Percentiles rank a stretch among this genome's conserved stretches.
These are phyloP conservation scores for Hansenula lynferdii DNA, from an alignment of 1,139 yeast genomes.

Conservation along the genomic window DNA sequence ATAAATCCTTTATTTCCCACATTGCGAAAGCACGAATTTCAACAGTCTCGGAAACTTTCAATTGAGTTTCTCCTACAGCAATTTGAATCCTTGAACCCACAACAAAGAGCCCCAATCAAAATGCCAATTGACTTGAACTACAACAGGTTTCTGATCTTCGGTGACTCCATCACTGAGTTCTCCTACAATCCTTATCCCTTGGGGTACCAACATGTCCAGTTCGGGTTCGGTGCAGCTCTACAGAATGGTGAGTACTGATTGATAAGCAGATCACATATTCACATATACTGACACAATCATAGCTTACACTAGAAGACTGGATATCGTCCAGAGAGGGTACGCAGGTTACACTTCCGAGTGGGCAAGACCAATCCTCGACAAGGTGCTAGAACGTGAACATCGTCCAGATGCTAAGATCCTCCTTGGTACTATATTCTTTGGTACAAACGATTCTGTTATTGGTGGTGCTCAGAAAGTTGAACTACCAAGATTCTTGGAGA, in stretches of 20 bases:
- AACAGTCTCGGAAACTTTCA: no score
- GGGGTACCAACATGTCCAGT: constrained; percentile 25
- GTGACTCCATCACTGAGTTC: constrained; percentile 66
- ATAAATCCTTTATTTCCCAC: no score
- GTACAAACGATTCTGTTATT: constrained; percentile 66
- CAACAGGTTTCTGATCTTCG: constrained; percentile 54
- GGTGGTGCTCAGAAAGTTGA: constrained; percentile 51
- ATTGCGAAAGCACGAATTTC: no score
- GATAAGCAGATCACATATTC: neutral
- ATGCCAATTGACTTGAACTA: constrained; percentile 19
- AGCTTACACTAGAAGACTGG: constrained; percentile 45
- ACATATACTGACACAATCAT: neutral
- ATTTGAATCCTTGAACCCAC: no score
- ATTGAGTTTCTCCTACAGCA: neutral
- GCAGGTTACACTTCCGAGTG: constrained; percentile 58
- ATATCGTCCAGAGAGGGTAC: constrained; percentile 55
- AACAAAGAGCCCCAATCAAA: neutral
- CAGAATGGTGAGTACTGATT: constrained; percentile 24
- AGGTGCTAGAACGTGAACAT: constrained; percentile 40
- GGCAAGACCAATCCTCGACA: constrained; percentile 41
- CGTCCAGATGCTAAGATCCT: constrained; percentile 27
- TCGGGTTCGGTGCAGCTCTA: constrained; percentile 48
- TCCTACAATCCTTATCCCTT: constrained; percentile 30
- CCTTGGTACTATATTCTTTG: constrained; percentile 62
- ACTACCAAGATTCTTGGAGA: constrained; percentile 40